phyloP scores from a whole-genome alignment of 1,139 yeast genomes.

The Debaryomycetaceae sp. region DNA sequence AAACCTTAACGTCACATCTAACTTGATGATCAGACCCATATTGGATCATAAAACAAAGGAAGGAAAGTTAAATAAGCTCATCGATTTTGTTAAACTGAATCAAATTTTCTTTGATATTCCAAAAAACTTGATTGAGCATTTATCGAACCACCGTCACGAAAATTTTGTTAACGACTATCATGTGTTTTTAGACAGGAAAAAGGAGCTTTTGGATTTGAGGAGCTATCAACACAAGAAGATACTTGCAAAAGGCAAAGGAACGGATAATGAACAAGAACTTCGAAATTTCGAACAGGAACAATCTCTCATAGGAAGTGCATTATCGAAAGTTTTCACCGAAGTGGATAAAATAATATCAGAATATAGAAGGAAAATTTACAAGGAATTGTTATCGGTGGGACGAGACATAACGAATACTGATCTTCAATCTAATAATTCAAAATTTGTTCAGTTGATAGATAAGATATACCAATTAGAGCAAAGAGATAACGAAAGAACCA shows the following conservation, averaged over 20 bases:
- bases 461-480: constrained; percentile 32
- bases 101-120: constrained; percentile 73
- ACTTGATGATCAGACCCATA: constrained; percentile 73
- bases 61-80: constrained; percentile 53
- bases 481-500: constrained; percentile 10
- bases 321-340: constrained; percentile 55
- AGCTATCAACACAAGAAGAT: constrained; percentile 13
- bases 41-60: constrained; percentile 61
- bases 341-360: constrained; percentile 62
- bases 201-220: constrained; percentile 16
- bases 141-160: constrained; percentile 64
- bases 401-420: constrained; percentile 13
- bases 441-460: constrained; percentile 39
- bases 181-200: constrained; percentile 41
- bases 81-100: constrained; percentile 61
- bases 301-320: constrained; percentile 37
- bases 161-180: constrained; percentile 68
- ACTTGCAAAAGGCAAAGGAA: constrained; percentile 11
- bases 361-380: constrained; percentile 64
- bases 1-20: constrained; percentile 54
- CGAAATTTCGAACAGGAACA: constrained; percentile 21
- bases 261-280: constrained; percentile 15
- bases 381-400: constrained; percentile 41
- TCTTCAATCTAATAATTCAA: constrained; percentile 26
- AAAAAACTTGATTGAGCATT: constrained; percentile 47